Percentiles rank a stretch among this genome's conserved stretches.
Evolutionary conservation across 768 basidiomycete species (phyloP).

Genomic region (Dentipellis sp.): DNA sequence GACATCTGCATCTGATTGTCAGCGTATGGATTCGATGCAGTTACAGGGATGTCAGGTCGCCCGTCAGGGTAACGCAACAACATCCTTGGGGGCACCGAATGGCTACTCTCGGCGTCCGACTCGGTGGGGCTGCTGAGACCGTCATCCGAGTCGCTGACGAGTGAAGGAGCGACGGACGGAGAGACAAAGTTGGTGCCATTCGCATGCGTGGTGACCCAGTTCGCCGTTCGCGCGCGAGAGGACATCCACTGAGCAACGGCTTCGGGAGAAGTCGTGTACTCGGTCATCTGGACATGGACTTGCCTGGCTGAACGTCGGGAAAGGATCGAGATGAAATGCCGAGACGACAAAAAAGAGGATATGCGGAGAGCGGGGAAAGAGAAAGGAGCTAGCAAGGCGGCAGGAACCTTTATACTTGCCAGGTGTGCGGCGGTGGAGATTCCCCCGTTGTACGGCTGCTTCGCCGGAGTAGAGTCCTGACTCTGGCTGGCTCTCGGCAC

Average conservation of each 20-base stretch:
- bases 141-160: slow-evolving; percentile 22
- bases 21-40: not conserved
- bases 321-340: not conserved
- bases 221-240: slow-evolving; percentile 50
- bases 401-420: not conserved
- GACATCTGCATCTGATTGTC: not conserved
- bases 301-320: not conserved
- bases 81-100: slow-evolving; percentile 61
- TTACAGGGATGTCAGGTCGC: slow-evolving; percentile 11
- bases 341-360: not conserved
- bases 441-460: too few relatives aligned
- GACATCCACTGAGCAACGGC: slow-evolving; percentile 48
- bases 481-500: not conserved
- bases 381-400: not conserved
- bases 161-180: slow-evolving; percentile 45
- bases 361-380: not conserved
- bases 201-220: slow-evolving; percentile 45
- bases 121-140: slow-evolving; percentile 22
- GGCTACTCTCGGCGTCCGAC: slow-evolving; percentile 33
- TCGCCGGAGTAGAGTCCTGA: not conserved
- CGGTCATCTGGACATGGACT: slow-evolving; percentile 37
- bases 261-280: slow-evolving; percentile 52
- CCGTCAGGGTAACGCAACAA: slow-evolving; percentile 61
- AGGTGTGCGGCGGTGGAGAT: not conserved
- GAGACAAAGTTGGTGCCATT: slow-evolving; percentile 33